Evolutionary conservation across 805 yeast species (phyloP).

Genomic region (Spathaspora sp.): DNA sequence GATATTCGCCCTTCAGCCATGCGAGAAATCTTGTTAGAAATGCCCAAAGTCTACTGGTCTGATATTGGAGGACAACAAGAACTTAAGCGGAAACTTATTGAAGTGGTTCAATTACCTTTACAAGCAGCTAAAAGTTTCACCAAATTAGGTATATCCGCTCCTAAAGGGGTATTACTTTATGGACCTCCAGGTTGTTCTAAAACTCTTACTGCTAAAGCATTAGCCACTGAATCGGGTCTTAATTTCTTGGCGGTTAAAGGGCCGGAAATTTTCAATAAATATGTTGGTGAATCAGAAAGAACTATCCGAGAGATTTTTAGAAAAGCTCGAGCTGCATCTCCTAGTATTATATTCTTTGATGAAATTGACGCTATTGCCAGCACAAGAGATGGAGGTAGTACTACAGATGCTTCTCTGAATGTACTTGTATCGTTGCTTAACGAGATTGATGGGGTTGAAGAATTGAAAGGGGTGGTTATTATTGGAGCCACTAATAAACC

Average conservation of each 20-base stretch:
- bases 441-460: conserved; percentile 97
- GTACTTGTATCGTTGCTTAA: conserved; percentile 87
- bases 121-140: conserved; percentile 76
- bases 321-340: conserved; percentile 92
- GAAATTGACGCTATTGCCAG: conserved; percentile 93
- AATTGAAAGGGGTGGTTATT: conserved; percentile 85
- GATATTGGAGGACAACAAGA: conserved; percentile 95
- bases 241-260: conserved; percentile 95
- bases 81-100: conserved; percentile 75
- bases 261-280: conserved; percentile 92
- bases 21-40: conserved; percentile 91
- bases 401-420: conserved; percentile 71
- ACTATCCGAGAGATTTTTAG: conserved; percentile 91
- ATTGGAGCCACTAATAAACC: conserved; percentile 98
- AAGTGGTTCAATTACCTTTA: conserved; percentile 89
- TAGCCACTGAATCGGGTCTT: conserved; percentile 93
- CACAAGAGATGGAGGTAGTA: conserved; percentile 68
- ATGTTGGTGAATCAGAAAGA: conserved; percentile 92
- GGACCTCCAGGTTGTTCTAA: conserved; percentile 99
- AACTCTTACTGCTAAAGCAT: conserved; percentile 89
- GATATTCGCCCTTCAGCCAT: conserved; percentile 95
- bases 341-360: conserved; percentile 91
- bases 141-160: conserved; percentile 79
- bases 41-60: conserved; percentile 89
- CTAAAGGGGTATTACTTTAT: conserved; percentile 87